Evolutionary conservation across 257 asterid species (phyloP).

Genomic region (Galeopsis tetrahit): DNA sequence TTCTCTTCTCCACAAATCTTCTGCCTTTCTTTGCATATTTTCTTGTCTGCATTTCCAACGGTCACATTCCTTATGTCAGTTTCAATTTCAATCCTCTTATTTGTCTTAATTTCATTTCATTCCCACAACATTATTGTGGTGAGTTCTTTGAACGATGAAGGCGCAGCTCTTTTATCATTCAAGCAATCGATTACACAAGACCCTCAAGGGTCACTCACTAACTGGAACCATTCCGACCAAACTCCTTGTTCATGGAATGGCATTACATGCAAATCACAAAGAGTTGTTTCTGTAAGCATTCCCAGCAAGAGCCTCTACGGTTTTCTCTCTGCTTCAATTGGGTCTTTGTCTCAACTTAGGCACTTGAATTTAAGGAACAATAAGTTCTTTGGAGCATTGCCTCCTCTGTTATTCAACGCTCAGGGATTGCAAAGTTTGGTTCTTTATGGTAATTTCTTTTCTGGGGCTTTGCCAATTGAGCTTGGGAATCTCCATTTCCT

Average conservation of each 20-base stretch:
- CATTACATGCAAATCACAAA: slow-evolving; percentile 71
- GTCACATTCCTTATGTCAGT: slow-evolving; percentile 50
- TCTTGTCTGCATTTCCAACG: slow-evolving; percentile 38
- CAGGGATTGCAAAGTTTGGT: slow-evolving; percentile 77
- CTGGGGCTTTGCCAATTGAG: slow-evolving; percentile 74
- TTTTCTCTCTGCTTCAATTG: slow-evolving; percentile 70
- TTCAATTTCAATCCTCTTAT: slow-evolving; percentile 32
- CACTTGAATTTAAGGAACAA: slow-evolving; percentile 81
- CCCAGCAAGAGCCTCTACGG: slow-evolving; percentile 82
- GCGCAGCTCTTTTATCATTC: slow-evolving; percentile 69
- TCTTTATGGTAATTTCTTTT: slow-evolving; percentile 79
- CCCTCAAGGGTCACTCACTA: slow-evolving; percentile 73
- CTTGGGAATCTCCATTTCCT: slow-evolving; percentile 66
- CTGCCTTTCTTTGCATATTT: slow-evolving; percentile 19
- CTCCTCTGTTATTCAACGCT: slow-evolving; percentile 58
- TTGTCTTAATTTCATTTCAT: slow-evolving; percentile 37
- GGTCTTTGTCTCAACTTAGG: slow-evolving; percentile 73
- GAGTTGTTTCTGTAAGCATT: slow-evolving; percentile 69
- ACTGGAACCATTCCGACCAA: slow-evolving; percentile 73
- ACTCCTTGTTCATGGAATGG: slow-evolving; percentile 97
- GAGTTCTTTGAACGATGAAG: slow-evolving; percentile 73
- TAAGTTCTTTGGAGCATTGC: slow-evolving; percentile 59
- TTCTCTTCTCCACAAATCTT: slow-evolving; percentile 19
- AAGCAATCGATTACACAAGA: slow-evolving; percentile 65
- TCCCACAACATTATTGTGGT: slow-evolving; percentile 39